Conservation (phyloP, 2,329 filamentous ascomycete genomes). For the Aspergillus fumigatiaffinis region DNA sequence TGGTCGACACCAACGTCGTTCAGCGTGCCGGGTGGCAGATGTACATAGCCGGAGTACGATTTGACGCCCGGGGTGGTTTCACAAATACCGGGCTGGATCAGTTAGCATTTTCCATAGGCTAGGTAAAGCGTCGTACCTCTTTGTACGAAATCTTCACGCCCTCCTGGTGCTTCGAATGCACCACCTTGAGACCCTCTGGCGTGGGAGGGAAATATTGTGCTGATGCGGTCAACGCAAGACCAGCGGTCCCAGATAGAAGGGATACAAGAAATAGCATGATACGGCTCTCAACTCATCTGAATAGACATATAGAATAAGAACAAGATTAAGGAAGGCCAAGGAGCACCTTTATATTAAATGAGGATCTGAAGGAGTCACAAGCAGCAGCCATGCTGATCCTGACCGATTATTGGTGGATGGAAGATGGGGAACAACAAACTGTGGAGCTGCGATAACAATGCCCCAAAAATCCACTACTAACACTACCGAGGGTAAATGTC, state of each 20-base stretch:
- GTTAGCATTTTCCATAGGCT: neutral
- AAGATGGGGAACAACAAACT: neutral
- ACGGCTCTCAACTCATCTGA: neutral
- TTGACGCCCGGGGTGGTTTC: constrained; percentile 55
- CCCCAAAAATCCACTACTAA: too few relatives aligned
- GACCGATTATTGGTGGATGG: neutral
- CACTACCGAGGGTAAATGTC: too few relatives aligned
- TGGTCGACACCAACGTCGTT: constrained; percentile 41
- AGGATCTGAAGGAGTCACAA: neutral
- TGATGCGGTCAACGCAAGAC: constrained; percentile 16
- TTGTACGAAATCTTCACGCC: constrained; percentile 46
- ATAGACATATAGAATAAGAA: neutral
- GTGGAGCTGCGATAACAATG: neutral
- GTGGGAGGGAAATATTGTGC: constrained; percentile 41
- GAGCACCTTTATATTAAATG: neutral
- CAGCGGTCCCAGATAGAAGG: constrained; percentile 8
- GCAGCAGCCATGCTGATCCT: neutral
- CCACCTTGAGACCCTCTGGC: constrained; percentile 38
- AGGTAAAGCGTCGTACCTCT: constrained; percentile 29
- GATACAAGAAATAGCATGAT: constrained; percentile 11
- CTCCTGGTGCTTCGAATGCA: constrained; percentile 41
- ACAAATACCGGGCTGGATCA: constrained; percentile 45
- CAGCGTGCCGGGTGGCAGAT: constrained; percentile 48
- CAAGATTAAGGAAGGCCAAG: neutral
- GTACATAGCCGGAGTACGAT: constrained; percentile 58